Evolutionary conservation across 78 protist genomes (phyloP).

Genomic region (Ministeria vibrans): DNA sequence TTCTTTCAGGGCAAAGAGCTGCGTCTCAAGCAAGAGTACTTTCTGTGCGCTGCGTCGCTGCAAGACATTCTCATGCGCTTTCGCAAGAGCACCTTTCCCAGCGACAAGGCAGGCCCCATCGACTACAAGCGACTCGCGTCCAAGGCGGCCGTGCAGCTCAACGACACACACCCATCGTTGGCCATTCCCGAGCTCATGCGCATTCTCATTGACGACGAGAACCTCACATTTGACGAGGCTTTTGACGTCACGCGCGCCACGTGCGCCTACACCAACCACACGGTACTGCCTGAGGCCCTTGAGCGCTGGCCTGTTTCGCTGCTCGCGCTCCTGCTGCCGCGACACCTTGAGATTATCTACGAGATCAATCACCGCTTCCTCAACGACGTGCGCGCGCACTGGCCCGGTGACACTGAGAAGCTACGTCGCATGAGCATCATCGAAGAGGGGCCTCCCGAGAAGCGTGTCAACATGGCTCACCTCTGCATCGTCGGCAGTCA

Average conservation of each 20-base stretch:
- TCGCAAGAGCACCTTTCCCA: not conserved
- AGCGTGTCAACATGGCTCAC: constrained; percentile 89
- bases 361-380: constrained; percentile 82
- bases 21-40: constrained; percentile 93
- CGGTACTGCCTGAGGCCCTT: constrained; percentile 94
- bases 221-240: constrained; percentile 74
- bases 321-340: constrained; percentile 79
- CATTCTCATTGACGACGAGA: constrained; percentile 77
- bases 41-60: constrained; percentile 84
- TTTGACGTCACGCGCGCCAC: constrained; percentile 68
- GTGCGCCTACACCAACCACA: constrained; percentile 94
- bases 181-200: constrained; percentile 82
- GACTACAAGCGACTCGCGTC: constrained; percentile 33
- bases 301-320: constrained; percentile 91
- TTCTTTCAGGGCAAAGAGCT: constrained; percentile 82
- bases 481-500: constrained; percentile 81
- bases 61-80: constrained; percentile 85
- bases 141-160: constrained; percentile 85
- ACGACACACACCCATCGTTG: constrained; percentile 95
- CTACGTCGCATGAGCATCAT: constrained; percentile 72
- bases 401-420: constrained; percentile 48
- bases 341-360: constrained; percentile 89
- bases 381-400: constrained; percentile 30
- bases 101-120: not conserved
- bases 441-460: constrained; percentile 72